phyloP scores from a whole-genome alignment of 2,329 filamentous ascomycete species.

The Penicillium sp. region DNA sequence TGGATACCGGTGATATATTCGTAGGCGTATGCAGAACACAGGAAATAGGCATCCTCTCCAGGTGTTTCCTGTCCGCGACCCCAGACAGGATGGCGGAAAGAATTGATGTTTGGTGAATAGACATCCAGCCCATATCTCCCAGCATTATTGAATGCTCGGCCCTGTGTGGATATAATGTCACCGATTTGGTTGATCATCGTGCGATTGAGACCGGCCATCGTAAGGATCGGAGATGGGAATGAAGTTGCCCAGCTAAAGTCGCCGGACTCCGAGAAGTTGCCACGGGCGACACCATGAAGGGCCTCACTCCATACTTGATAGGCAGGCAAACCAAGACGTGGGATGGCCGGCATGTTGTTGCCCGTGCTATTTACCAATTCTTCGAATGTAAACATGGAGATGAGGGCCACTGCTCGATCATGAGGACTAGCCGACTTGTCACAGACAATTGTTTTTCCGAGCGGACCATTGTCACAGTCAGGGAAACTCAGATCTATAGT shows the following conservation, averaged over 20 bases:
- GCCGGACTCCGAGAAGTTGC: conserved; percentile 57
- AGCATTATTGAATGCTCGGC: conserved; percentile 67
- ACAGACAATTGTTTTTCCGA: conserved; percentile 57
- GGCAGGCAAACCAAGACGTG: conserved; percentile 59
- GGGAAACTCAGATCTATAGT: conserved; percentile 46
- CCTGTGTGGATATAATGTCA: conserved; percentile 60
- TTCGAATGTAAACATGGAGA: conserved; percentile 55
- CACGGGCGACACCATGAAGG: conserved; percentile 66
- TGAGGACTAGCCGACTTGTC: conserved; percentile 47
- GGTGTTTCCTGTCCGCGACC: conserved; percentile 66
- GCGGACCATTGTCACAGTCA: conserved; percentile 56
- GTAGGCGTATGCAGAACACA: conserved; percentile 55
- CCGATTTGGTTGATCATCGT: conserved; percentile 63
- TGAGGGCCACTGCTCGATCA: conserved; percentile 53
- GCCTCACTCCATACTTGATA: conserved; percentile 66
- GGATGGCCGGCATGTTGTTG: conserved; percentile 54
- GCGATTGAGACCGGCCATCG: conserved; percentile 68
- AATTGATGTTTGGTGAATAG: conserved; percentile 68
- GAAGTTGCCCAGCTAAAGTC: conserved; percentile 65
- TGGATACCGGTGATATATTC: conserved; percentile 61
- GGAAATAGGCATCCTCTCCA: conserved; percentile 59
- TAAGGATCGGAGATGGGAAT: conserved; percentile 67
- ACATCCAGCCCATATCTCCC: conserved; percentile 48
- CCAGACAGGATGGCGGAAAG: conserved; percentile 67
- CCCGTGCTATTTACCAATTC: conserved; percentile 62